Evolutionary conservation across 306 rosid genomes (phyloP), one percentile per base, ranked within the genome.

Genomic region (Glycyrrhiza uralensis): DNA sequence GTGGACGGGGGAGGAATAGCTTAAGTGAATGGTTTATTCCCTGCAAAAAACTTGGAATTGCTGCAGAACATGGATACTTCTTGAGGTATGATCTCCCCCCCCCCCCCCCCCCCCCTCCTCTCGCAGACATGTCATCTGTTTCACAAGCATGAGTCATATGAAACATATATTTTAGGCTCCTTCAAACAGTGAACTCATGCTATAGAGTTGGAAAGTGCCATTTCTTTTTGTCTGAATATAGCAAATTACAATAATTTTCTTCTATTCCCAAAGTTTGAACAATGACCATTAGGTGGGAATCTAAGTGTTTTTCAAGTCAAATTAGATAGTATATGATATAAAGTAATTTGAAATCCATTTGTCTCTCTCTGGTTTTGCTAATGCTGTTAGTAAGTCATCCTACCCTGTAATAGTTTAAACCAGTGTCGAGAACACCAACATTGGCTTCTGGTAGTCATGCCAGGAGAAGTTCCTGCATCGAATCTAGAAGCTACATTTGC

Each of bases 11-110:
- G 36, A 88, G 82, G 80, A 74, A 46, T 41, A 85, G 89, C 87
- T 77, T 90, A 79, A 82, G 78, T 77, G 73, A 84, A 23, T 90
- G 96, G 96, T 90, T 90, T 76, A 38, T 77, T 63, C 85, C 93
- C 10, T 88, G 89, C 75, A 45, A 71, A 81, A 88, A 82, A 41
- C 89, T 90, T 71, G 91, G 96, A 81, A 82, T 88, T 75, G 96
- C 96, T 1, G 96, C 96, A 15, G 91, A 90, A 79, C 93, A 90
- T 79, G 93, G 96, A 49, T 90, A 82, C 68, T 86, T 86, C 77
- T 55, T 88, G 72, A 88, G 96, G 96, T 90, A n/a, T 50, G 83
- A 6, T 36, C 66, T 56, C 65, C 13, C 46, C 32, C 45, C 18
- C 68, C 63, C 69, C 44, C 62, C 29, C 12, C 62, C 64, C 47